A percentile compares a stretch with the other conserved stretches of the same genome.
phyloP scores from a whole-genome alignment of 495 filamentous ascomycete species.

The Neurospora sp. region DNA sequence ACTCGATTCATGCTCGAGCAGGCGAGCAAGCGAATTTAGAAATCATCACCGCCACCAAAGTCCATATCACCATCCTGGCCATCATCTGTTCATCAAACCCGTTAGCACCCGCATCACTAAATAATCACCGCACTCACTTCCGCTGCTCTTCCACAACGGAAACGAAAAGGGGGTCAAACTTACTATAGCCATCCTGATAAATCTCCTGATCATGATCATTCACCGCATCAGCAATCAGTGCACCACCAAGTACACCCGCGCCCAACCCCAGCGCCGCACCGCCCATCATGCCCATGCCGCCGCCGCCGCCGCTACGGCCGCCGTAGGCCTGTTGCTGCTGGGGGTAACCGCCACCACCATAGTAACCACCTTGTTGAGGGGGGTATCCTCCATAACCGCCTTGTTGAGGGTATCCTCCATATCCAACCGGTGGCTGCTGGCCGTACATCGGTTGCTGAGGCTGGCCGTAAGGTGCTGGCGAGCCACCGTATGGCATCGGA shows the following conservation, averaged over 20 bases:
- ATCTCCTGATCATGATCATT: conserved; percentile 46
- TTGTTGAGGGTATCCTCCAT: conserved; percentile 29
- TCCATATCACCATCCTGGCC: conserved; percentile 28
- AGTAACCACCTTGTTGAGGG: conserved; percentile 25
- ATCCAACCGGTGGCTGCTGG: conserved; percentile 16
- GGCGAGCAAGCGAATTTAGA: conserved; percentile 23
- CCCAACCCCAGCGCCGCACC: conserved; percentile 69
- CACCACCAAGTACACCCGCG: conserved; percentile 64
- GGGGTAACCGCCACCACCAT: conserved; percentile 22
- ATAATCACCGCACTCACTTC: too few species aligned
- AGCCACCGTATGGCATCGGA: conserved; percentile 32
- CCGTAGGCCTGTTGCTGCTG: conserved; percentile 9
- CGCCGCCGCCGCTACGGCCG: conserved; percentile 20
- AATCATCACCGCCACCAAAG: conserved; percentile 45
- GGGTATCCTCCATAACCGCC: conserved; percentile 15
- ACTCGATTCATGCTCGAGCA: neutral
- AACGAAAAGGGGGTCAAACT: conserved; percentile 5
- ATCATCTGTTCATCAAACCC: conserved; percentile 20
- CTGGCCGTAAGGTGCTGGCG: conserved; percentile 5
- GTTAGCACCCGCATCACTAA: neutral
- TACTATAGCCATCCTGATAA: conserved; percentile 36
- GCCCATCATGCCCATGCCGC: conserved; percentile 56
- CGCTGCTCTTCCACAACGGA: too few species aligned
- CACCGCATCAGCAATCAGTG: conserved; percentile 55
- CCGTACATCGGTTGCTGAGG: conserved; percentile 29